Conservation (phyloP, 2,329 filamentous ascomycete species). For the Thielaviopsis populi region DNA sequence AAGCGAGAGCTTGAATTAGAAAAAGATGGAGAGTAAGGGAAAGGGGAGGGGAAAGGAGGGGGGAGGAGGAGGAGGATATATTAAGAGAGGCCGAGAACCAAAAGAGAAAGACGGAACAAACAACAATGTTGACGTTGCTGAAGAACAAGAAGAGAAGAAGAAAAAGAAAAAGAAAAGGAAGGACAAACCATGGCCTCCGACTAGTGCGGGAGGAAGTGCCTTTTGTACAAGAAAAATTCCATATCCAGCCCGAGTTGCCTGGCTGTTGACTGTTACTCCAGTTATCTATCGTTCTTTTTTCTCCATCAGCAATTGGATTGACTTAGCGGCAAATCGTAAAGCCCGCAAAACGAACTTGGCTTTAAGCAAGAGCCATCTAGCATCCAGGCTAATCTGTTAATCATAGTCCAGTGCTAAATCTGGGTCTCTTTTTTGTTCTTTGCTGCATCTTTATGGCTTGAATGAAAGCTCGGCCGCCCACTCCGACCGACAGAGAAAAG, state of each 20-base stretch:
- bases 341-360: constrained; percentile 2
- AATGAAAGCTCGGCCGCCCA: background rate
- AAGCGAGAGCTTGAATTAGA: background rate
- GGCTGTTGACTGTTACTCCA: background rate
- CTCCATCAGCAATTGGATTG: background rate
- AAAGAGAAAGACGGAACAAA: background rate
- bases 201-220: background rate
- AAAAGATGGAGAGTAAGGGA: constrained; percentile 27
- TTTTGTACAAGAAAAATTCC: constrained; percentile 8
- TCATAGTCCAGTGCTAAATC: background rate
- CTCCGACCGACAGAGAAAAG: background rate
- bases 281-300: constrained; percentile 5
- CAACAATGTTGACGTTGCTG: constrained; percentile 1
- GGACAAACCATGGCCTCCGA: background rate
- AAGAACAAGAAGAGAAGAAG: background rate
- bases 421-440: background rate
- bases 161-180: background rate
- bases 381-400: background rate
- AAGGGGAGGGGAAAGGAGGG: constrained; percentile 6
- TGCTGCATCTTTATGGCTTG: background rate
- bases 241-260: background rate
- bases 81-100: background rate
- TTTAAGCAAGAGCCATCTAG: constrained; percentile 2
- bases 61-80: background rate
- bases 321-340: constrained; percentile 4